Base-by-base conservation (phyloP, 2,329 filamentous ascomycete genomes). In the Sordariomycetes sp. region DNA sequence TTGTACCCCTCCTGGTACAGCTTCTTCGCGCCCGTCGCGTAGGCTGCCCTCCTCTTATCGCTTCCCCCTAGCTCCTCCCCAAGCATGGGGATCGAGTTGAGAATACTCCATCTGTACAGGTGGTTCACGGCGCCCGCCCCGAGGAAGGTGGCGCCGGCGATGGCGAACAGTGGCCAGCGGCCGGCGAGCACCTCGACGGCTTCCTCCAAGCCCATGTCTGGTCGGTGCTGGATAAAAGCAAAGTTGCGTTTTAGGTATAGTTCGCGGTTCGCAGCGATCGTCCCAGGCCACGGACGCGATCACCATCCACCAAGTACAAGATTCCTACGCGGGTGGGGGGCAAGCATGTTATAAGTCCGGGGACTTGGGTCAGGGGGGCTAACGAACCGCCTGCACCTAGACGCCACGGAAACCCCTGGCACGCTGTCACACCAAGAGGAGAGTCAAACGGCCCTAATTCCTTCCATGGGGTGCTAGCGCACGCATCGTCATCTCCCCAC, bases 1-100 rank as follows among this genome's bases (percentile, higher is more conserved):
- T 60, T 59, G 56, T 69, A 69, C 5, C 67, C 67, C 1, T 65
- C 60, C 2, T 56, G 13, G 42, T 70, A 69, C 2, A 70, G 39
- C 1, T 61, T 59, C 15, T 56, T 63, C 0, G 64, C 64, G 5
- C 57, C 57, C 12, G n/a, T 45, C 17, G 68, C 53, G 32, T 62
- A 70, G 0, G 62, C 64, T 57, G 63, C 59, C 10, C 65, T 58
- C 22, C 65, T 59, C 45, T 66, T 67, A 35, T 66, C 62, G 2
- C 62, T 57, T 10, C 63, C 62, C 22, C 62, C 63, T 2, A 67
- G 58, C 4, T 67, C 65, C n/a, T 59, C 35, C 1, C 65, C 65
- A 0, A 63, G 60, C 10, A 68, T 55, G 1, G 68, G 67, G 3
- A 69, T 54, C 24, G 55, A 42, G 45, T 51, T 24, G 12, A 57